Base-by-base conservation (phyloP, 2,329 filamentous ascomycete species). In the Exutisphaerella laricina region DNA sequence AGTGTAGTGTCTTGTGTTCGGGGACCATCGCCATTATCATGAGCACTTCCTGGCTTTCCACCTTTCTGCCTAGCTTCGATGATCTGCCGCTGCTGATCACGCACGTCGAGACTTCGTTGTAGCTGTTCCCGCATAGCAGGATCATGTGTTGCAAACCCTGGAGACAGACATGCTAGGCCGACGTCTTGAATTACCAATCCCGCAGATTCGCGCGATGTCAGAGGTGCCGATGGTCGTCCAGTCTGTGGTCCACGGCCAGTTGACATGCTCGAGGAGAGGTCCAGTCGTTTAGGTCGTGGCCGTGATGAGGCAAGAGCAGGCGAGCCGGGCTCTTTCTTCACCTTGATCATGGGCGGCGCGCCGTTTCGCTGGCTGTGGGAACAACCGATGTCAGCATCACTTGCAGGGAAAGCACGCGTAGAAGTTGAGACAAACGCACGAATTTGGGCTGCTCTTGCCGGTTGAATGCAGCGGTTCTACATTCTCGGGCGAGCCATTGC, bases 101-200 rank as follows among this genome's bases (percentile, higher is more conserved):
- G 78, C 21, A 98, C 89, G 33, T 85, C 88, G 66, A 96, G 80
- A 66, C 92, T 97, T 55, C 90, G 81, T 67, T 97, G 88, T 40
- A 98, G 72, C 66, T 97, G 89, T 66, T 95, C 88, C 61, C 92
- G 84, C 88, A 96, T 94, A 14, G 85, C 78, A n/a, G 92, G 90
- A 66, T 98, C 88, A 58, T 97, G 86, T 12, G 92, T 97, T 54
- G 94, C 82, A 60, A 98, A 97, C 41, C 92, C 92, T 0, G 92
- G 92, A 2, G 92, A 97, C 42, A 98, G 73, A 60, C 92, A 98
- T 30, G 90, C 90, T 43, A 97, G 75, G 45, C 92, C 92, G 18
- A 97, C 85, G 66, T 96, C 88, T 58, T 94, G 88, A 60, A 97
- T 90, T 30, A 77, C 85, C 26, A 92, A 70, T 16, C 82, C 79